Base-by-base conservation (phyloP, 164 flowering plant species). In the Magnolia changhungtana region DNA sequence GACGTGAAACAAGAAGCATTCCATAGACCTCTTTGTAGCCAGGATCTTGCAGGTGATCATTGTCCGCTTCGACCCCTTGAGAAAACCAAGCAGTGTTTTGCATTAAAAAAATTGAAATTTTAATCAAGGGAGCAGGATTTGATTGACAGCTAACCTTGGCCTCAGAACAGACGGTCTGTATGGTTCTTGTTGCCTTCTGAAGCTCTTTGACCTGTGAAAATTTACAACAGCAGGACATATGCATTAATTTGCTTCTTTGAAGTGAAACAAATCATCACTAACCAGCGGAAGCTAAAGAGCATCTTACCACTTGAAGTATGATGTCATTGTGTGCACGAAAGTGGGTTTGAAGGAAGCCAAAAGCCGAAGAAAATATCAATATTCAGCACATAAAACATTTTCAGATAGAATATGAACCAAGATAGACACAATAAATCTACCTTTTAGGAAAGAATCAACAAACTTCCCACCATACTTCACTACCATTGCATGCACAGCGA, bases 401-500 rank as follows among this genome's bases (percentile, higher is more conserved):
- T 50, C 1, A 1, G 10, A 14, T 13, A 69, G 14, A 27, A 7
- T 2, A 50, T 63, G 63, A 20, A 14, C 50, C 18, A 24, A 67
- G 23, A 45, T 13, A 67, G 51, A 7, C 49, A 51, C 50, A 27
- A 7, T 13, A 66, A 45, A 64, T 31, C 23, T 84, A 94, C 97
- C 95, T 94, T 89, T 91, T 21, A 94, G 84, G 79, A 92, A 91
- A 55, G 85, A 83, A 75, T 94, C 94, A 24, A 94, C 84, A 84
- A 86, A 94, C 81, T 88, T 92, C 82, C 97, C 95, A 71, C 94
- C 95, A 81, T 87, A 88, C 79, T 91, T 91, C 71, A 94, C 88
- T 65, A 91, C 90, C 94, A 92, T 84, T 65, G 89, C 87, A 85
- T 86, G 94, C 78, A 94, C 82, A 27, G 2, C 29, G 29, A 27